Evolutionary conservation across 257 asterid species (phyloP).

Genomic region (Craterostigma plantagineum): DNA sequence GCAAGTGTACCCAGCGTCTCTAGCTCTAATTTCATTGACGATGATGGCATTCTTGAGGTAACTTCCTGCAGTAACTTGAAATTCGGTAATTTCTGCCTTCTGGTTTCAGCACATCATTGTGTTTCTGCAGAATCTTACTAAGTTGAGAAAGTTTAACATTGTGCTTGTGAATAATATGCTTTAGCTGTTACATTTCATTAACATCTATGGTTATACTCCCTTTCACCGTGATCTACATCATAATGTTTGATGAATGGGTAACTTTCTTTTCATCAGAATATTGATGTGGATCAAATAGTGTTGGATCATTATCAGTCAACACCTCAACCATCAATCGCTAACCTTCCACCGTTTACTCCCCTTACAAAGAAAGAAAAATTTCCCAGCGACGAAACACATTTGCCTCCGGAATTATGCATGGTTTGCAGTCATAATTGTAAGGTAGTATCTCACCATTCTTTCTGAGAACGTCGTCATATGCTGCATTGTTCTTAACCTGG

Average conservation of each 20-base stretch:
- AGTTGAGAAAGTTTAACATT: background rate
- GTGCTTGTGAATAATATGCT: too few relatives aligned
- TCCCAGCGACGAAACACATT: constrained; percentile 18
- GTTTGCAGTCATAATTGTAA: constrained; percentile 64
- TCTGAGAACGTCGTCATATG: background rate
- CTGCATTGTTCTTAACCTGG: background rate
- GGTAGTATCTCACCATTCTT: constrained; percentile 20
- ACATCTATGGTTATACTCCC: too few relatives aligned
- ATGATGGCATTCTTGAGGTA: constrained; percentile 73
- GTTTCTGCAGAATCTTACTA: background rate
- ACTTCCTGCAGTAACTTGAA: background rate
- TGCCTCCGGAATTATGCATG: constrained; percentile 58
- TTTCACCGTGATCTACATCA: background rate
- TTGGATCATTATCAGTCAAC: constrained; percentile 61
- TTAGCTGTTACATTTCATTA: too few relatives aligned
- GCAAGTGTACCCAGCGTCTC: constrained; percentile 11
- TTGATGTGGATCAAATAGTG: constrained; percentile 71
- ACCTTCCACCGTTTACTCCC: constrained; percentile 53
- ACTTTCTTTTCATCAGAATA: constrained; percentile 28
- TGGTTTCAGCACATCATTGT: background rate
- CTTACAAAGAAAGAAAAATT: constrained; percentile 14
- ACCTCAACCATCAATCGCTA: constrained; percentile 66
- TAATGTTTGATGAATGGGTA: constrained; percentile 5
- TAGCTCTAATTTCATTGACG: constrained; percentile 24
- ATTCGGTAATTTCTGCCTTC: background rate